These are phyloP conservation scores for Globisporangium echinulatum DNA, from an alignment of 352 stramenopile genomes.

Conservation along the genomic window DNA sequence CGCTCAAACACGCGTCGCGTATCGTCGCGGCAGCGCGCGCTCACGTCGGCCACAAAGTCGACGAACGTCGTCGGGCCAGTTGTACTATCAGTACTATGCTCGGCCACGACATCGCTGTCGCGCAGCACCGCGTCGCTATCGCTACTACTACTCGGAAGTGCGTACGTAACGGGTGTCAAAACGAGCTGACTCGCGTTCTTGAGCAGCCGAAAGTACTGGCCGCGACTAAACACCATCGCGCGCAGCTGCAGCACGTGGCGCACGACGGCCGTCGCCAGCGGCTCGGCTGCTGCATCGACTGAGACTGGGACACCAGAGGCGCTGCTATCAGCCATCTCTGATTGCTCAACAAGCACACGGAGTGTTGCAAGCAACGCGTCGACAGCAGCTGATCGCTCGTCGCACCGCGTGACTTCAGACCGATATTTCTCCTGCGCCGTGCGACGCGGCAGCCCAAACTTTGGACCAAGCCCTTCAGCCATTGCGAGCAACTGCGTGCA, in stretches of 20 bases:
- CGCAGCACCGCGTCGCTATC: slow-evolving; percentile 14
- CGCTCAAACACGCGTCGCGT: slow-evolving; percentile 45
- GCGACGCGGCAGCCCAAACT: slow-evolving; percentile 80
- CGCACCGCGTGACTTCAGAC: slow-evolving; percentile 75
- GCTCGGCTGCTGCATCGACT: too few species aligned
- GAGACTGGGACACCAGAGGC: neutral
- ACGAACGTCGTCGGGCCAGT: slow-evolving; percentile 27
- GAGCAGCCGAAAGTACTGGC: slow-evolving; percentile 57
- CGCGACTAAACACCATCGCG: slow-evolving; percentile 49
- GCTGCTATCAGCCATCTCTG: slow-evolving; percentile 1
- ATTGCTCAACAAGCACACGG: slow-evolving; percentile 24
- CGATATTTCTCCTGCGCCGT: slow-evolving; percentile 81
- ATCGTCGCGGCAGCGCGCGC: slow-evolving; percentile 45
- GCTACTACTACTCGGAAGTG: neutral
- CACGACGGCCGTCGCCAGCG: slow-evolving; percentile 21
- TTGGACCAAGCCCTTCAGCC: slow-evolving; percentile 85
- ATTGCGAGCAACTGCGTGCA: slow-evolving; percentile 81
- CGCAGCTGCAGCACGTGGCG: slow-evolving; percentile 44
- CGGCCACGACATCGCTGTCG: slow-evolving; percentile 38
- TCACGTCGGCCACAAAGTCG: slow-evolving; percentile 51
- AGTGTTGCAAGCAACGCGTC: slow-evolving; percentile 58
- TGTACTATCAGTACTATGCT: slow-evolving; percentile 11
- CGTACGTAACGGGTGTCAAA: slow-evolving; percentile 26
- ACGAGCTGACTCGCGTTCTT: slow-evolving; percentile 47
- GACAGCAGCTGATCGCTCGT: slow-evolving; percentile 56